Evolutionary conservation across 441 rosid genomes (phyloP).

Genomic region (Brassica balearica): DNA sequence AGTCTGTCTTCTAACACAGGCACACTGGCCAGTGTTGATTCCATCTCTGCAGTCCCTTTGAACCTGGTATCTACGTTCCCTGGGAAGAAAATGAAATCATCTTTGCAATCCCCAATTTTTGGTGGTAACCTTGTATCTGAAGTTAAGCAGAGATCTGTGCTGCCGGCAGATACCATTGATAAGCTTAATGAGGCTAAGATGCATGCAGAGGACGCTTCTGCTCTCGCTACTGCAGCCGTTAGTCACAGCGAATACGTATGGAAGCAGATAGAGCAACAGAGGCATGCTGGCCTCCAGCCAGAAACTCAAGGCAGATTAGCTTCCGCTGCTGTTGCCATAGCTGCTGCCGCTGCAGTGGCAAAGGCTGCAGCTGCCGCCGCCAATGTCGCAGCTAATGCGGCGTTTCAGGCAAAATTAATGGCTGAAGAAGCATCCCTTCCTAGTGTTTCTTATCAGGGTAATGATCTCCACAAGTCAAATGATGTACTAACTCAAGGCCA

Average conservation of each 20-base stretch:
- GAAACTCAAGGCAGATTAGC: conserved; percentile 75
- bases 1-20: conserved; percentile 29
- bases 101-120: conserved; percentile 49
- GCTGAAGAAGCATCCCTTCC: conserved; percentile 82
- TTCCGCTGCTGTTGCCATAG: conserved; percentile 82
- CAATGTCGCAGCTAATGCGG: conserved; percentile 91
- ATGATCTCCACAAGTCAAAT: conserved; percentile 45
- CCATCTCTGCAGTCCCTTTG: conserved; percentile 49
- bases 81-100: conserved; percentile 50
- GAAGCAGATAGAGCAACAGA: conserved; percentile 74
- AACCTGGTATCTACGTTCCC: conserved; percentile 52
- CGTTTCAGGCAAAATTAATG: conserved; percentile 92
- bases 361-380: conserved; percentile 99
- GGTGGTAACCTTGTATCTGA: conserved; percentile 52
- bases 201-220: conserved; percentile 92
- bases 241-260: conserved; percentile 72
- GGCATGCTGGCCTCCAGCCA: conserved; percentile 56
- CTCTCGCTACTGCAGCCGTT: conserved; percentile 80
- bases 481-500: conserved; percentile 47
- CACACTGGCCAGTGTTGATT: conserved; percentile 31
- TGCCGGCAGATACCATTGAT: conserved; percentile 69
- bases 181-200: conserved; percentile 72
- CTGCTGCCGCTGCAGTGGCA: conserved; percentile 97
- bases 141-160: conserved; percentile 50
- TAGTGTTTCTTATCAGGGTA: conserved; percentile 46